phyloP scores from a whole-genome alignment of 306 rosid genomes.

The Medicago lupulina region DNA sequence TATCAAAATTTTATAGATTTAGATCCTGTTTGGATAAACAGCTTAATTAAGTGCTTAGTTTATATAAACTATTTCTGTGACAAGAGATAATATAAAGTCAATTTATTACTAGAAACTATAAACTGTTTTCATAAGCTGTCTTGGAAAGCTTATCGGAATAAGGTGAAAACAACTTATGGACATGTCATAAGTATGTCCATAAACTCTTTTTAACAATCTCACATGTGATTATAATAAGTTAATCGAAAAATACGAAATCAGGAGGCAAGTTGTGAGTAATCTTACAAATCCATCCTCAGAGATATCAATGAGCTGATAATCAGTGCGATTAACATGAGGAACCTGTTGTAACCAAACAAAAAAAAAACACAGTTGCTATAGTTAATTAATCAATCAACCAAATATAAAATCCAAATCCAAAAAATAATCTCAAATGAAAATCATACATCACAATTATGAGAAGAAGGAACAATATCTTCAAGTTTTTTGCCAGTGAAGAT shows the following conservation, averaged over 20 bases:
- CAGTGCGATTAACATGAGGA: constrained; percentile 96
- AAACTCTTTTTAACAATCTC: neutral
- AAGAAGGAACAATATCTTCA: constrained; percentile 98
- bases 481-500: constrained; percentile 93
- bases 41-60: no score
- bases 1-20: neutral
- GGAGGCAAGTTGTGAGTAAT: constrained; percentile 1
- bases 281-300: constrained; percentile 99
- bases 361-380: neutral
- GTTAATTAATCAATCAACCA: neutral
- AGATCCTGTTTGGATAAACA: neutral
- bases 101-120: no score
- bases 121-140: neutral
- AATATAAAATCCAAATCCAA: constrained; percentile 6
- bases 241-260: neutral
- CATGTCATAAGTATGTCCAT: neutral
- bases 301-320: constrained; percentile 94
- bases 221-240: neutral
- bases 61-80: no score
- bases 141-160: neutral
- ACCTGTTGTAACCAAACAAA: constrained; percentile 55
- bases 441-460: constrained; percentile 96
- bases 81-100: no score
- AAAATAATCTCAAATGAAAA: neutral
- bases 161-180: neutral